Percentiles rank a stretch among this genome's conserved stretches.
These are phyloP conservation scores for Neodidymelliopsis sp. DNA, from an alignment of 2,329 filamentous ascomycete genomes.

Conservation along the genomic window DNA sequence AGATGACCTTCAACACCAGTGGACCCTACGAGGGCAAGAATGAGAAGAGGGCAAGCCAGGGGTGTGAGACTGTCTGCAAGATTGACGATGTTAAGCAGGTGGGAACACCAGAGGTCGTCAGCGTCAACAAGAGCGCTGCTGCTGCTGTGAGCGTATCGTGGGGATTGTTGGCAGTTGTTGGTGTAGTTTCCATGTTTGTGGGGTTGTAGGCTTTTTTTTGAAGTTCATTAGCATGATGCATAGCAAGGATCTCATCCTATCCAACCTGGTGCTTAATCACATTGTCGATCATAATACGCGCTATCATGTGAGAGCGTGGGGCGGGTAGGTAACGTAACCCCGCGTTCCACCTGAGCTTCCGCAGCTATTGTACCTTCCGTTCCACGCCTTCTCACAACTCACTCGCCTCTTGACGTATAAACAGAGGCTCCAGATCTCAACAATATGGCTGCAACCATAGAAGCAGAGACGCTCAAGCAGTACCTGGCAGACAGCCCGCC, in stretches of 20 bases:
- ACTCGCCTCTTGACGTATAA: not conserved
- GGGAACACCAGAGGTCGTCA: slow-evolving; percentile 47
- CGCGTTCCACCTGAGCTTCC: not conserved
- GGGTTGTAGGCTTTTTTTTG: slow-evolving; percentile 21
- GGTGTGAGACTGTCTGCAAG: slow-evolving; percentile 47
- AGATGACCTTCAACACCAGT: slow-evolving; percentile 62
- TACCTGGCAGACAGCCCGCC: slow-evolving; percentile 93
- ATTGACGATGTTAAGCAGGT: slow-evolving; percentile 46
- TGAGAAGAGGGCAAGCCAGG: slow-evolving; percentile 33
- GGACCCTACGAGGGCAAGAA: slow-evolving; percentile 40
- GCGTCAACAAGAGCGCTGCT: slow-evolving; percentile 24
- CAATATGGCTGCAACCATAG: slow-evolving; percentile 49
- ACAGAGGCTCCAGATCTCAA: not conserved
- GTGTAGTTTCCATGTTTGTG: slow-evolving; percentile 28
- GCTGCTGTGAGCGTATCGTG: slow-evolving; percentile 35
- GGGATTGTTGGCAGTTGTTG: slow-evolving; percentile 33
- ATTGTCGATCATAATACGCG: not conserved
- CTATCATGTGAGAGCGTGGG: slow-evolving; percentile 4
- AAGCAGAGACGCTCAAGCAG: slow-evolving; percentile 62
- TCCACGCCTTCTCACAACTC: not conserved
- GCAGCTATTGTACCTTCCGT: slow-evolving; percentile 1
- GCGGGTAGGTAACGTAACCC: not conserved
- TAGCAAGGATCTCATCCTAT: slow-evolving; percentile 4
- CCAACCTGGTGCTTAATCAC: too few relatives aligned
- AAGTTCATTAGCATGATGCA: slow-evolving; percentile 6